Conservation (phyloP, 1,284 basidiomycete genomes). For the Sparassis latifolia region DNA sequence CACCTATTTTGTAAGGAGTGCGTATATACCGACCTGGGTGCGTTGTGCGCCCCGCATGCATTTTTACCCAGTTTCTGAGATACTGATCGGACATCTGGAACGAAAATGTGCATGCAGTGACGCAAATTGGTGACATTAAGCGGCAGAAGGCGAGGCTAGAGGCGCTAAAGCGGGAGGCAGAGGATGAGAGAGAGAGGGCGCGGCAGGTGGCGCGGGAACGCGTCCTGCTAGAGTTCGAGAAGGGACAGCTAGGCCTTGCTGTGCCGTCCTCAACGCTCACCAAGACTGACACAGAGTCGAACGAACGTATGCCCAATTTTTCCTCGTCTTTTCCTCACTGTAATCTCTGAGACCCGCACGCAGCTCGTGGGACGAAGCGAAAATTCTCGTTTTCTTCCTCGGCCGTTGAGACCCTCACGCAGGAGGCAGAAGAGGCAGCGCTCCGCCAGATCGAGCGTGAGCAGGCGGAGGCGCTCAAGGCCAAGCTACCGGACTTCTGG, state of each 20-base stretch:
- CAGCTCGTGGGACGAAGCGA: slow-evolving; percentile 58
- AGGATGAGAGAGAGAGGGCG: slow-evolving; percentile 61
- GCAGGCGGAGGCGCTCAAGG: slow-evolving; percentile 75
- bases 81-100: not conserved
- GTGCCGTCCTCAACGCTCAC: slow-evolving; percentile 30
- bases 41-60: slow-evolving; percentile 19
- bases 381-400: slow-evolving; percentile 74
- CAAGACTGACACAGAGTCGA: slow-evolving; percentile 27
- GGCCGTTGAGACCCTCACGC: slow-evolving; percentile 62
- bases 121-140: slow-evolving; percentile 89
- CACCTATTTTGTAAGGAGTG: slow-evolving; percentile 93
- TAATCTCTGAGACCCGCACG: not conserved
- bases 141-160: slow-evolving; percentile 74
- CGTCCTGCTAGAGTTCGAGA: slow-evolving; percentile 83
- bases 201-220: slow-evolving; percentile 74
- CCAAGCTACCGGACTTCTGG: slow-evolving; percentile 94
- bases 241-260: slow-evolving; percentile 65
- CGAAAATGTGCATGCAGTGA: slow-evolving; percentile 36
- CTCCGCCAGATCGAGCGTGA: slow-evolving; percentile 77
- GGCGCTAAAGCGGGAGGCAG: slow-evolving; percentile 66
- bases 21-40: slow-evolving; percentile 69
- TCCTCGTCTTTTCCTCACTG: not conserved
- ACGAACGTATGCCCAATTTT: slow-evolving; percentile 28
- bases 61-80: too few relatives aligned
- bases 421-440: slow-evolving; percentile 82